Evolutionary conservation across 345 rosid species (phyloP).

Genomic region (Corchorus olitorius): DNA sequence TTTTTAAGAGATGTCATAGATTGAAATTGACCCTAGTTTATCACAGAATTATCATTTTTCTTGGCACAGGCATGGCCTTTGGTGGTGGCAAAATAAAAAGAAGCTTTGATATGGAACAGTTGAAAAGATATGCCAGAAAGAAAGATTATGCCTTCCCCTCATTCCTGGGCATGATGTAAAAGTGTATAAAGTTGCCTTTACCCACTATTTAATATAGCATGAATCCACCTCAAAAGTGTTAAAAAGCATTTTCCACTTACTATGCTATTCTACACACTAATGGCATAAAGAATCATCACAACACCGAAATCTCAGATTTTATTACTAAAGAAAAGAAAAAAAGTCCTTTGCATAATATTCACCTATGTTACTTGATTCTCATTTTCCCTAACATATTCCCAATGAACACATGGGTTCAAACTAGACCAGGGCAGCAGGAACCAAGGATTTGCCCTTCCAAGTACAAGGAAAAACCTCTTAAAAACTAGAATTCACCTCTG

Average conservation of each 20-base stretch:
- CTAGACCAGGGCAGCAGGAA: not conserved
- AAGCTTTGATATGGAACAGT: not conserved
- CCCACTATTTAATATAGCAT: not conserved
- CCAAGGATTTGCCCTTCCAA: not conserved
- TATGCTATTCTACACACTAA: not conserved
- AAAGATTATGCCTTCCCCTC: not conserved
- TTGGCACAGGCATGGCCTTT: not conserved
- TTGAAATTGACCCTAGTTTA: not conserved
- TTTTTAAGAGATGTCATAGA: not conserved
- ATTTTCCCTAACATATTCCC: not conserved
- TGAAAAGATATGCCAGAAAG: slow-evolving; percentile 1
- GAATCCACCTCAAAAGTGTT: slow-evolving; percentile 4
- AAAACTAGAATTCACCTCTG: not conserved
- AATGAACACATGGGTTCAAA: not conserved
- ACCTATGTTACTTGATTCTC: not conserved
- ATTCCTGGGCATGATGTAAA: not conserved
- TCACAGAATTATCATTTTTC: not conserved
- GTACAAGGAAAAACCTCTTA: not conserved
- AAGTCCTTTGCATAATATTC: not conserved
- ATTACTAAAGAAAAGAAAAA: not conserved
- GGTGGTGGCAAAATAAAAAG: not conserved
- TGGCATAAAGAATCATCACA: not conserved
- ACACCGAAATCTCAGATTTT: not conserved
- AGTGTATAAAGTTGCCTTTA: not conserved
- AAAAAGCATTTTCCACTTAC: not conserved